Base-by-base conservation (phyloP, 2,329 filamentous ascomycete species). In the Alternaria sp. region DNA sequence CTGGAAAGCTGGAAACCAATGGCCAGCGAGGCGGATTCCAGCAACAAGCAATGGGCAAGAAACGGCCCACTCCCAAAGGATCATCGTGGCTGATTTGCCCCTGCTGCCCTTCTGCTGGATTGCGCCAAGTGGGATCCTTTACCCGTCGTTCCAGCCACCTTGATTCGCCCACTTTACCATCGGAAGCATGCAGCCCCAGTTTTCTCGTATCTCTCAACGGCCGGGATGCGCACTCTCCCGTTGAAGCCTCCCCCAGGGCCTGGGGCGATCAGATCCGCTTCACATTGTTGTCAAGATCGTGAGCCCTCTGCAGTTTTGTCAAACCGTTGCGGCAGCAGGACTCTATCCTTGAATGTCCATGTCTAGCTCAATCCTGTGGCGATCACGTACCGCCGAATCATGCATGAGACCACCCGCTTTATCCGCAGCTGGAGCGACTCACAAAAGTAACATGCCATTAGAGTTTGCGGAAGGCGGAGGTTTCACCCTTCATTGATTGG, bases 1-100 rank as follows among this genome's bases (percentile, higher is more conserved):
- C 28, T 48, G 47, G 46, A 22, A 38, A 22, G 7, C 53, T 65
- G 66, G 66, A 63, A 66, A 59, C 66, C 66, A 68, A 68, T 68
- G 62, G 56, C 66, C 66, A 42, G n/a, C 47, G 47, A 54, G 59
- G 56, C 56, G 66, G 66, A 57, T 51, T 36, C 54, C 57, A 61
- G 62, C 60, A 48, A 30, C 44, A 14, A 48, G 63, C 60, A 57
- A 41, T 54, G 46, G 49, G 42, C 59, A 55, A 41, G 24, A 54
- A 42, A 57, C 52, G 57, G 62, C 51, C 58, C 54, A 44, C 30
- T 55, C 49, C 12, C 36, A 24, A 59, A 64, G 54, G 53, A 62
- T 65, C 36, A 59, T 34, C 60, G 51, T 58, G 58, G 60, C 56
- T 48, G 43, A 28, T 24, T 12, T 18, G 54, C 34, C 61, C 61